Percentiles rank a stretch among this genome's conserved stretches.
Evolutionary conservation across 2,329 filamentous ascomycete genomes (phyloP).

Genomic region (Pseudogymnoascus pannorum): DNA sequence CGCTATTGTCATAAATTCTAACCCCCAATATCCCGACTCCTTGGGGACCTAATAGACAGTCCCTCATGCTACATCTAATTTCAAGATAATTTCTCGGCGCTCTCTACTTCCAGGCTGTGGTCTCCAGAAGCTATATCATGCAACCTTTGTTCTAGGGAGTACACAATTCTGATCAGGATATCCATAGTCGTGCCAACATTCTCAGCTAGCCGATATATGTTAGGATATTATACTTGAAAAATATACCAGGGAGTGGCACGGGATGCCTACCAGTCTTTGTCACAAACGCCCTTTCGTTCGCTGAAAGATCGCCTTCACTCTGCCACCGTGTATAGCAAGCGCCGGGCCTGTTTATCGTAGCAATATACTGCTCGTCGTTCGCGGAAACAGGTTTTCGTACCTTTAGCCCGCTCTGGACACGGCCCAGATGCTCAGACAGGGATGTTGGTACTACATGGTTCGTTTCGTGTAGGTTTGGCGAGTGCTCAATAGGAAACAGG

Average conservation of each 20-base stretch:
- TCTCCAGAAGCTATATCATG: constrained; percentile 13
- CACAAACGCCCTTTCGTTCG: constrained; percentile 36
- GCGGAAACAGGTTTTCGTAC: constrained; percentile 24
- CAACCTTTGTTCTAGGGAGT: constrained; percentile 23
- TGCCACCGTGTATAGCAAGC: constrained; percentile 32
- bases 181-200: constrained; percentile 22
- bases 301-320: constrained; percentile 36
- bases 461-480: constrained; percentile 15
- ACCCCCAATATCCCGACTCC: not conserved
- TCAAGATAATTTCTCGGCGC: not conserved
- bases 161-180: constrained; percentile 22
- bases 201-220: constrained; percentile 17
- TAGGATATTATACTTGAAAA: constrained; percentile 1
- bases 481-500: constrained; percentile 29
- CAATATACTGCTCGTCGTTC: constrained; percentile 13
- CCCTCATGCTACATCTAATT: not conserved
- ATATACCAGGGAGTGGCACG: not conserved
- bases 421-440: constrained; percentile 18
- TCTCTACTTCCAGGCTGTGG: not conserved
- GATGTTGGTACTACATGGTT: constrained; percentile 21
- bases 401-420: constrained; percentile 21
- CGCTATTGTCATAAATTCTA: not conserved
- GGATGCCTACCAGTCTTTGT: constrained; percentile 33
- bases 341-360: constrained; percentile 26
- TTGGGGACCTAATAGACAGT: not conserved